Evolutionary conservation across 495 filamentous ascomycete genomes (phyloP).

Genomic region (Emericellopsis terricola): DNA sequence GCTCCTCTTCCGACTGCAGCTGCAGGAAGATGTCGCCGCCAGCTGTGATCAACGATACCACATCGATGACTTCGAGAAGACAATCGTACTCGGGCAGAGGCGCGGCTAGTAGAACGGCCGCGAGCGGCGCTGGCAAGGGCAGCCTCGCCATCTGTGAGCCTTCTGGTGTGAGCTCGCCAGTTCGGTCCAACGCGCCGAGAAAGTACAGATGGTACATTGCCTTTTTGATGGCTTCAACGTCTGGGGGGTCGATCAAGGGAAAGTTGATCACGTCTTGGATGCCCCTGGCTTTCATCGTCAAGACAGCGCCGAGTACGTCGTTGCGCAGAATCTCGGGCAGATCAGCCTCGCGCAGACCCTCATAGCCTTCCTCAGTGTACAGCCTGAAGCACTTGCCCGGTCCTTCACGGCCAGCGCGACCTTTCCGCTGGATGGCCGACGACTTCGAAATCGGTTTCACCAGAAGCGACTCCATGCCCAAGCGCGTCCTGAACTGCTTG

Average conservation of each 20-base stretch:
- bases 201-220: constrained; percentile 64
- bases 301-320: constrained; percentile 67
- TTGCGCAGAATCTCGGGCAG: constrained; percentile 81
- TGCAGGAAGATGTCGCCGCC: constrained; percentile 76
- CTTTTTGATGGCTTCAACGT: constrained; percentile 60
- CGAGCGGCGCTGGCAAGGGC: constrained; percentile 67
- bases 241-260: constrained; percentile 69
- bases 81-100: constrained; percentile 49
- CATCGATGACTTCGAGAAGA: constrained; percentile 72
- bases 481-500: constrained; percentile 70
- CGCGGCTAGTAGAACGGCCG: constrained; percentile 68
- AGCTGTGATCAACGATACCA: constrained; percentile 73
- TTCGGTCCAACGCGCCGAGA: constrained; percentile 56
- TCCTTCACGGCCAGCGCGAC: constrained; percentile 85
- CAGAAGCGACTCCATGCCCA: constrained; percentile 82
- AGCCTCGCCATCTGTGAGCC: constrained; percentile 66
- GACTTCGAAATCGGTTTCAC: constrained; percentile 86
- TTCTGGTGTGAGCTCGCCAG: constrained; percentile 52
- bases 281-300: constrained; percentile 88
- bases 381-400: constrained; percentile 78
- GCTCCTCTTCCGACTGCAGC: constrained; percentile 60
- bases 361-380: constrained; percentile 71
- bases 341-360: constrained; percentile 48
- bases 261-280: constrained; percentile 70
- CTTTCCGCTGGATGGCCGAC: constrained; percentile 77